Evolutionary conservation across 805 yeast species (phyloP).

Genomic region (Danielia reshetovae): DNA sequence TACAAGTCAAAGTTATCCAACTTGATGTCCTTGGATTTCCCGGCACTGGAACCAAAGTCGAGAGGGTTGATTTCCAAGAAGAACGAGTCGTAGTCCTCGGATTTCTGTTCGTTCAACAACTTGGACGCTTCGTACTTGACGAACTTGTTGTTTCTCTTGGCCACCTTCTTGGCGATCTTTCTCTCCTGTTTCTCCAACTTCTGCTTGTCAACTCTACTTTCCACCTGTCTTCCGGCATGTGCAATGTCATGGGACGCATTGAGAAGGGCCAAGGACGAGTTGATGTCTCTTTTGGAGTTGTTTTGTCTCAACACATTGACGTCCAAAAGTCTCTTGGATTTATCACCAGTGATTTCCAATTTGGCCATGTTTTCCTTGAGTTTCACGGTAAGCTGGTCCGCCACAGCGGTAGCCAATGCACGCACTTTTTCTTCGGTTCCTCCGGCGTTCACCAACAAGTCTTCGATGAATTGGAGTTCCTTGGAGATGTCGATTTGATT

Average conservation of each 20-base stretch:
- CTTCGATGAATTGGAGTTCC: constrained; percentile 67
- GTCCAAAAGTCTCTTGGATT: constrained; percentile 81
- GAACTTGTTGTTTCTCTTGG: constrained; percentile 79
- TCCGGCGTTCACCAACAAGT: constrained; percentile 76
- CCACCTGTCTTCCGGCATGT: constrained; percentile 87
- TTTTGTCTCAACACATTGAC: constrained; percentile 59
- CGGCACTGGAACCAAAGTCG: constrained; percentile 78
- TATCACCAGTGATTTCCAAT: constrained; percentile 75
- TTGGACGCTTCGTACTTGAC: constrained; percentile 94
- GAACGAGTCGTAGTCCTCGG: constrained; percentile 87
- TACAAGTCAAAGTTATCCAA: constrained; percentile 89
- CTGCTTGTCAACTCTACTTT: constrained; percentile 92
- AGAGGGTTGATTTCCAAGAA: constrained; percentile 93
- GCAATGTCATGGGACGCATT: constrained; percentile 84
- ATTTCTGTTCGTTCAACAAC: constrained; percentile 59
- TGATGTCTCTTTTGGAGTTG: constrained; percentile 64
- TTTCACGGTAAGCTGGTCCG: constrained; percentile 48
- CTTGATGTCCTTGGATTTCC: constrained; percentile 95
- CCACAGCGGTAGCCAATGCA: constrained; percentile 42
- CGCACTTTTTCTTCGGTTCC: constrained; percentile 59
- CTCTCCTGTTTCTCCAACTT: constrained; percentile 96
- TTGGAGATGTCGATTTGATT: constrained; percentile 61
- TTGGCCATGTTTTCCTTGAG: constrained; percentile 67
- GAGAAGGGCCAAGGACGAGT: constrained; percentile 69
- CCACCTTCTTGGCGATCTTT: constrained; percentile 95